Percentiles rank a stretch among this genome's conserved stretches.
Evolutionary conservation across 163 green algal species (phyloP).

Genomic region (Chloromonas sp.): DNA sequence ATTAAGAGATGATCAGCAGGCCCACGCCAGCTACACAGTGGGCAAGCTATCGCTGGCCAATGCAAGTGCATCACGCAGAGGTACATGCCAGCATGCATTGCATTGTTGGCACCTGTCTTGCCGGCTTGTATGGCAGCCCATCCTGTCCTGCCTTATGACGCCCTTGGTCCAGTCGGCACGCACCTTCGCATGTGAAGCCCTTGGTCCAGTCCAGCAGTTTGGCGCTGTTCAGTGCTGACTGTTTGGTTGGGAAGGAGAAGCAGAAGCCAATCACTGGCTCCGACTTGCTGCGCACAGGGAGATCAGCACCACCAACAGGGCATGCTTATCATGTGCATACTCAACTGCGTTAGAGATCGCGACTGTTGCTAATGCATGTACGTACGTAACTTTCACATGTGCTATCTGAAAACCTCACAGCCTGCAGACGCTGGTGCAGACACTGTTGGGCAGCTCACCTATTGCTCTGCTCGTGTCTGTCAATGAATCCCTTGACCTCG

Average conservation of each 20-base stretch:
- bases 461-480: not conserved
- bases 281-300: not conserved
- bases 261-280: constrained; percentile 62
- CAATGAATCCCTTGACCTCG: constrained; percentile 54
- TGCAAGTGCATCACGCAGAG: not conserved
- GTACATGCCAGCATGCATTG: no score
- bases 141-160: not conserved
- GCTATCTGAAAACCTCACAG: no score
- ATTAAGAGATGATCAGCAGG: no score
- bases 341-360: no score
- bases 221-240: constrained; percentile 50
- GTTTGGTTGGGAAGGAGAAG: constrained; percentile 70
- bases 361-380: no score
- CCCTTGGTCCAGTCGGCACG: not conserved
- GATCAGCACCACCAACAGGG: no score
- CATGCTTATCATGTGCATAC: no score
- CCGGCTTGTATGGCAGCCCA: not conserved
- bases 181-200: constrained; percentile 33
- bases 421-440: no score
- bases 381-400: no score
- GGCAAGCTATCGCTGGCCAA: not conserved
- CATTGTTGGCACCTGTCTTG: no score
- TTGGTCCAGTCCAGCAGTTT: constrained; percentile 63
- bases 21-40: no score
- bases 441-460: no score